These are phyloP conservation scores for Hypericum androsaemum DNA, from an alignment of 345 rosid species.

Conservation along the genomic window DNA sequence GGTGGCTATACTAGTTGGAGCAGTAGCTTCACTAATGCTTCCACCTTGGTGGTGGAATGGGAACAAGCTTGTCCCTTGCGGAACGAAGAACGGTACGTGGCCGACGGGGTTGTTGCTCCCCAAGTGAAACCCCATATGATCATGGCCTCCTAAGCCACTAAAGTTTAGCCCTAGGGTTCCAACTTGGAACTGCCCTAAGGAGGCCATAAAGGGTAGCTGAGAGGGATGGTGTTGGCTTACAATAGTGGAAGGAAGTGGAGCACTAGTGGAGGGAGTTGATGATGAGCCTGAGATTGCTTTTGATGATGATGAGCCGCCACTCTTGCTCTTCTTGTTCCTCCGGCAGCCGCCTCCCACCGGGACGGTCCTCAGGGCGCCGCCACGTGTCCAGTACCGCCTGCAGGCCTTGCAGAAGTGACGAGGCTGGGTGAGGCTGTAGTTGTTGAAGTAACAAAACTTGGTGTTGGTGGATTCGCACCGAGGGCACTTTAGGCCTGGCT, in stretches of 20 bases:
- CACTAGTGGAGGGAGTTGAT: slow-evolving; percentile 25
- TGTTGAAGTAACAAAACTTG: slow-evolving; percentile 78
- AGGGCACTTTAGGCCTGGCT: slow-evolving; percentile 52
- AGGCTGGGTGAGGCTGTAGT: slow-evolving; percentile 70
- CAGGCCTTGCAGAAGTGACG: slow-evolving; percentile 79
- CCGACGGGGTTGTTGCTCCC: slow-evolving; percentile 5
- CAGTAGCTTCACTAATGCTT: slow-evolving; percentile 17
- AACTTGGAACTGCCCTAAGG: slow-evolving; percentile 17
- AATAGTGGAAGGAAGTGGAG: slow-evolving; percentile 27
- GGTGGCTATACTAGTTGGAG: slow-evolving; percentile 2
- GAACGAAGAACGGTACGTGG: slow-evolving; percentile 46
- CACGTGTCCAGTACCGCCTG: slow-evolving; percentile 77
- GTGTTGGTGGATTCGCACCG: slow-evolving; percentile 72
- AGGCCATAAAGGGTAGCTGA: slow-evolving; percentile 44
- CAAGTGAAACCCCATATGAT: too few relatives aligned
- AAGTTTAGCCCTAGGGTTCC: slow-evolving; percentile 34
- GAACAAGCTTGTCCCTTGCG: slow-evolving; percentile 21
- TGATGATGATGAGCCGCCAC: slow-evolving; percentile 19
- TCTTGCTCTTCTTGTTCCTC: slow-evolving; percentile 53
- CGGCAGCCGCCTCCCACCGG: slow-evolving; percentile 81
- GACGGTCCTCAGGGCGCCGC: slow-evolving; percentile 62
- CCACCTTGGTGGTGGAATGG: slow-evolving; percentile 36
- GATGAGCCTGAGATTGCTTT: slow-evolving; percentile 12
- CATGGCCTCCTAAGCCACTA: slow-evolving; percentile 13
- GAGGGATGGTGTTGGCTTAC: slow-evolving; percentile 24